phyloP scores from a whole-genome alignment of 192 early-diverging fungal genomes.

The Podila minutissima region DNA sequence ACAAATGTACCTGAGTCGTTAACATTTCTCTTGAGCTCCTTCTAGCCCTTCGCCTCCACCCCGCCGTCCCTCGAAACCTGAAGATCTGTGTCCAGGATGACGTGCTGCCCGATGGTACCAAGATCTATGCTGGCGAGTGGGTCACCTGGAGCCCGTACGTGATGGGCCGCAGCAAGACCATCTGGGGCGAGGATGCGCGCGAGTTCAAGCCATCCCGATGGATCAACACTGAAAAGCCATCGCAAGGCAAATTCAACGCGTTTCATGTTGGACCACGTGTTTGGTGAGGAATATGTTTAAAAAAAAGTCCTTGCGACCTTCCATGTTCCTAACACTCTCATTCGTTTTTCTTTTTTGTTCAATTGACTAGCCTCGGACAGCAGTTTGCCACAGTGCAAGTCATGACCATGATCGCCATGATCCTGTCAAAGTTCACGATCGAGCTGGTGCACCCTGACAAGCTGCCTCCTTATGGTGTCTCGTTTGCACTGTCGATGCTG shows the following conservation, averaged over 20 bases:
- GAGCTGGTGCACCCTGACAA: background rate
- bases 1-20: background rate
- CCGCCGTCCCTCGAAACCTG: constrained; percentile 65
- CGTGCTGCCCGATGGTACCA: constrained; percentile 69
- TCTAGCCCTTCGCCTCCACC: constrained; percentile 69
- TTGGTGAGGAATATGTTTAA: too few species aligned
- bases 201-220: constrained; percentile 69
- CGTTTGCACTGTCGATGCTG: background rate
- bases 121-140: constrained; percentile 58
- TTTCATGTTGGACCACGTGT: constrained; percentile 43
- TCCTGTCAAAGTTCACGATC: constrained; percentile 39
- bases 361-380: constrained; percentile 13
- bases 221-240: constrained; percentile 45
- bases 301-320: too few species aligned
- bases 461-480: background rate
- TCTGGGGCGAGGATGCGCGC: constrained; percentile 71
- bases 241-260: constrained; percentile 48
- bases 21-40: constrained; percentile 4
- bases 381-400: constrained; percentile 42
- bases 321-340: too few species aligned
- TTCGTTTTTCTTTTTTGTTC: too few species aligned
- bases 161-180: constrained; percentile 60
- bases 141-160: constrained; percentile 59
- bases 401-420: constrained; percentile 23
- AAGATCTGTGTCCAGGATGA: constrained; percentile 65